Evolutionary conservation across 306 rosid genomes (phyloP).

Genomic region (Leucaena leucocephala): DNA sequence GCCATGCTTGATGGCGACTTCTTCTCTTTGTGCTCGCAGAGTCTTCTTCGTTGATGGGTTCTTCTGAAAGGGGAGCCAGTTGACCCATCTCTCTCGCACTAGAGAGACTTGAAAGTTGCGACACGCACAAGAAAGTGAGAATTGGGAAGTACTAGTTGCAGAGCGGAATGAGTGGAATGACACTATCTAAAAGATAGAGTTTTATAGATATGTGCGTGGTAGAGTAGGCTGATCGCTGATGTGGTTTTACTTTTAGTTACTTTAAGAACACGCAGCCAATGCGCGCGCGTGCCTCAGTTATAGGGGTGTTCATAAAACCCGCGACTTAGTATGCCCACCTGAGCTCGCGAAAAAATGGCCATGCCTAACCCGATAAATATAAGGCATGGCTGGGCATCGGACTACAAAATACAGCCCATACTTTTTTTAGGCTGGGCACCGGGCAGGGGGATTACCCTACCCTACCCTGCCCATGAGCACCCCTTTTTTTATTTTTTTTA

Average conservation of each 20-base stretch:
- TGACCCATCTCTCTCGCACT: constrained; percentile 49
- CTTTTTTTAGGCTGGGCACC: too few relatives aligned
- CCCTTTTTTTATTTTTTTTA: too few relatives aligned
- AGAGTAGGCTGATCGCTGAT: not conserved
- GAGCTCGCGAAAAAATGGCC: too few relatives aligned
- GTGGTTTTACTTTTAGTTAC: not conserved
- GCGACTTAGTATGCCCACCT: too few relatives aligned
- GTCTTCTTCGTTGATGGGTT: constrained; percentile 61
- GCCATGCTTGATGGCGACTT: constrained; percentile 56
- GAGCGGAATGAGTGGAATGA: constrained; percentile 1
- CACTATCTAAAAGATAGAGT: not conserved
- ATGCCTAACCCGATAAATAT: too few relatives aligned
- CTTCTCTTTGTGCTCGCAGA: constrained; percentile 27
- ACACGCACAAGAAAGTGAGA: not conserved
- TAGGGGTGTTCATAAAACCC: too few relatives aligned
- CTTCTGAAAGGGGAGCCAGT: constrained; percentile 71
- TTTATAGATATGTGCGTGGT: not conserved
- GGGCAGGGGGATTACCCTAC: too few relatives aligned
- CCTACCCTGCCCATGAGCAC: too few relatives aligned
- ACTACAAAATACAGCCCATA: too few relatives aligned
- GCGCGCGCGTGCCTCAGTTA: constrained; percentile 28
- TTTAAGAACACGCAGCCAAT: constrained; percentile 18
- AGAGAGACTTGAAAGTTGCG: not conserved
- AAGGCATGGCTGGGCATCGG: too few relatives aligned
- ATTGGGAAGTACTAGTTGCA: not conserved